These are phyloP conservation scores for Debaryomyces tyrocola DNA, from an alignment of 805 yeast genomes.

Conservation along the genomic window DNA sequence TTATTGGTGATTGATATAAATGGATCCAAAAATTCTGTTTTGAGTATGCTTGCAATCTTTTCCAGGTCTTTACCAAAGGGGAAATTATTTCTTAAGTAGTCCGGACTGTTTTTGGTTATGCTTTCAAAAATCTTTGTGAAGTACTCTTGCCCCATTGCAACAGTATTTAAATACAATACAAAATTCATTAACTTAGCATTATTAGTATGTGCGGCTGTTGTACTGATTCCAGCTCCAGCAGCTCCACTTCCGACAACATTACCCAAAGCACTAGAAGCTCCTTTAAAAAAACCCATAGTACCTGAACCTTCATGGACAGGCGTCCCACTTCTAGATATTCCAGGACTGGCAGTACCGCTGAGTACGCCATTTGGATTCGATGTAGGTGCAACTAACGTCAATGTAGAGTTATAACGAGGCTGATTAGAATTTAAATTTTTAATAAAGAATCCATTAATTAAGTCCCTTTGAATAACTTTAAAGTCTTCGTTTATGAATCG, in stretches of 20 bases:
- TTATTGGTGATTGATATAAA: constrained; percentile 33
- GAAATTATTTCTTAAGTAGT: constrained; percentile 22
- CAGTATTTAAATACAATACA: constrained; percentile 69
- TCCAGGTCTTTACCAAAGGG: constrained; percentile 39
- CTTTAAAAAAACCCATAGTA: constrained; percentile 40
- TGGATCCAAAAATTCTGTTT: constrained; percentile 33
- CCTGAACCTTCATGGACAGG: constrained; percentile 29
- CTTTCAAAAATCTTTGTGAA: constrained; percentile 53
- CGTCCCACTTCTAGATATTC: constrained; percentile 27
- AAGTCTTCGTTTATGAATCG: constrained; percentile 55
- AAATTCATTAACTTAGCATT: constrained; percentile 55
- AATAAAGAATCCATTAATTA: constrained; percentile 50
- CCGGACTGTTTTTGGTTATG: constrained; percentile 24
- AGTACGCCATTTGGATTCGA: constrained; percentile 4
- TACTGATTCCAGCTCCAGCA: constrained; percentile 16
- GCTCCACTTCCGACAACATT: constrained; percentile 36
- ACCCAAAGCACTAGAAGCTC: constrained; percentile 45
- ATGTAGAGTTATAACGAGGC: constrained; percentile 39
- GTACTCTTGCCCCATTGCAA: constrained; percentile 62
- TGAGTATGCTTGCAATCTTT: constrained; percentile 30
- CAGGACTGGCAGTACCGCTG: constrained; percentile 19
- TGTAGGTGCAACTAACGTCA: constrained; percentile 17
- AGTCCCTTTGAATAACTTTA: constrained; percentile 62
- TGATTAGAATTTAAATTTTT: constrained; percentile 36
- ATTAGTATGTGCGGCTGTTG: constrained; percentile 33